Evolutionary conservation across 345 rosid species (phyloP), one percentile per base, ranked within the genome.

Genomic region (Camelina neglecta): DNA sequence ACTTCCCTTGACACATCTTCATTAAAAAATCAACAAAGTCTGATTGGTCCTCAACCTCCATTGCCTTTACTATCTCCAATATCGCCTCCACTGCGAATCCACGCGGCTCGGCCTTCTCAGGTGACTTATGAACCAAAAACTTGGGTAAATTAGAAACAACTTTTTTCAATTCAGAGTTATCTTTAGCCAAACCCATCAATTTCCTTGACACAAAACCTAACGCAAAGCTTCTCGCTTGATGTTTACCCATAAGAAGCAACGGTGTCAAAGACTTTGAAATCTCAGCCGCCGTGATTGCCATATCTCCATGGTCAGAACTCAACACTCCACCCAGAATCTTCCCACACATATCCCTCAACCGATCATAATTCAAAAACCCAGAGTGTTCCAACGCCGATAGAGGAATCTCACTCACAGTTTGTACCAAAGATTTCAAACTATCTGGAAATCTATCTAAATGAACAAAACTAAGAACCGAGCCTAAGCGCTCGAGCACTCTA

Each of bases 81-180:
- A 90, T 86, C 4, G 95, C 89, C 69, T 90, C 98, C 80, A 89
- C 97, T 0, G 93, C 97, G 61, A 70, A 75, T 8, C 90, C 93
- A 78, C 98, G 85, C 0, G 86, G 88, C 79, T 92, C 97, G 1
- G 93, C 93, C 86, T 90, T 94, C 86, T 87, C 98, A 13, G 92
- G 97, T 9, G 95, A 96, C 86, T 88, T 92, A 12, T 80, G 85
- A 53, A 67, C 85, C 82, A 94, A 77, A 76, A 84, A 92, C 79
- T 75, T 86, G 0, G 91, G 97, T 65, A 92, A 83, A 84, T 84
- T 90, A 51, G 80, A 80, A 9, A 86, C 73, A 2, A 93, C 89
- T 47, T 85, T 86, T 60, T 82, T 86, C 70, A 89, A 55, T 4
- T 82, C 90, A 2, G 62, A 82, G 6, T 82, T 82, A 65, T 79